Evolutionary conservation across 164 flowering plant genomes (phyloP).

Genomic region (Tinospora cordifolia): DNA sequence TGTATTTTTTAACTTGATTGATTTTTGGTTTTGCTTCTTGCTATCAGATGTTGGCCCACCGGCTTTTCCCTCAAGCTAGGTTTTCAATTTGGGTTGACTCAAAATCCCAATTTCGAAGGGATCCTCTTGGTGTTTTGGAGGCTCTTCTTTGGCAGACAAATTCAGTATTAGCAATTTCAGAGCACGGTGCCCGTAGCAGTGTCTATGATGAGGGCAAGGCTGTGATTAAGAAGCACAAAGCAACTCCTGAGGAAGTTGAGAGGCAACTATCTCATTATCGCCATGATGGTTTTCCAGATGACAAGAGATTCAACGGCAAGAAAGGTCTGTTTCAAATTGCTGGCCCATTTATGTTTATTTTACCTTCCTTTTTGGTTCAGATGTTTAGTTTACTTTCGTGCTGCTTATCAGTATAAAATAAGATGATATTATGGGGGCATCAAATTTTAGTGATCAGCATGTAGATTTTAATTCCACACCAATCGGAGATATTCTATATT

Average conservation of each 20-base stretch:
- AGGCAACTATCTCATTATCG: conserved; percentile 72
- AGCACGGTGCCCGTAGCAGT: conserved; percentile 95
- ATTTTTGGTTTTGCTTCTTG: too few relatives aligned
- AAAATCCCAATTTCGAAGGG: conserved; percentile 90
- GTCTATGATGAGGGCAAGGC: conserved; percentile 94
- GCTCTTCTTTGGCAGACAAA: conserved; percentile 90
- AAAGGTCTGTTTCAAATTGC: conserved; percentile 47
- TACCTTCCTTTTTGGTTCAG: too few relatives aligned
- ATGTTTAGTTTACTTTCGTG: background rate
- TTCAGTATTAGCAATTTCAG: conserved; percentile 80
- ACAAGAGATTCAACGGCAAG: conserved; percentile 80
- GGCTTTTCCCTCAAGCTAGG: conserved; percentile 75
- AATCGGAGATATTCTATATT: background rate
- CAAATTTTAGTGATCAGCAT: too few relatives aligned
- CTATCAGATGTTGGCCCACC: conserved; percentile 81
- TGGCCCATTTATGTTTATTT: too few relatives aligned
- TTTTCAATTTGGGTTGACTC: conserved; percentile 98
- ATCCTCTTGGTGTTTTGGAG: conserved; percentile 87
- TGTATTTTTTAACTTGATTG: background rate
- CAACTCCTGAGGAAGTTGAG: conserved; percentile 90
- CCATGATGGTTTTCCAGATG: conserved; percentile 75
- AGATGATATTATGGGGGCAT: background rate
- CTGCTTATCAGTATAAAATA: background rate
- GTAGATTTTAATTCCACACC: background rate
- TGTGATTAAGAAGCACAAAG: conserved; percentile 85